A percentile compares a stretch with the other conserved stretches of the same genome.
Evolutionary conservation across 129 eudicot genomes (phyloP).

Genomic region (Flaveria ramosissima): DNA sequence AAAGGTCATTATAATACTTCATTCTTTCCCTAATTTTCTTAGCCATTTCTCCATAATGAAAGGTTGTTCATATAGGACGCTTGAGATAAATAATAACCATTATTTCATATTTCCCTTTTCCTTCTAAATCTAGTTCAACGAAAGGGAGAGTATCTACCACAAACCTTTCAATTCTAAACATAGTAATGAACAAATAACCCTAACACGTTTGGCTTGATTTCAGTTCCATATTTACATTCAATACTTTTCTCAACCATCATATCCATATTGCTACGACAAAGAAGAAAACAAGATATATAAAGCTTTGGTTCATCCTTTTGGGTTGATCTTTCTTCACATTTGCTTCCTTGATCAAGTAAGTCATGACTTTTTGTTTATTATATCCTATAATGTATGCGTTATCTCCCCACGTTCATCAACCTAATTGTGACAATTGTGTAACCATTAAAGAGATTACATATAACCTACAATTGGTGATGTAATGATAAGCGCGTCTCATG

Average conservation of each 20-base stretch:
- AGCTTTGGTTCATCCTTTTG: not conserved
- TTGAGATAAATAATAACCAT: slow-evolving; percentile 10
- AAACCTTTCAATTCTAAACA: slow-evolving; percentile 21
- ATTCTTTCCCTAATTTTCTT: not conserved
- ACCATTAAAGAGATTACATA: not conserved
- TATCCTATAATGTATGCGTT: not conserved
- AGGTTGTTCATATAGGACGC: not conserved
- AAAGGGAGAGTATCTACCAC: slow-evolving; percentile 14
- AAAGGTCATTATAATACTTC: not conserved
- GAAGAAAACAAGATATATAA: slow-evolving; percentile 16
- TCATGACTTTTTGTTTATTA: slow-evolving; percentile 10
- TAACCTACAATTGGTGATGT: too few relatives aligned
- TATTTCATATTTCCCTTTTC: not conserved
- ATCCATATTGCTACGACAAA: not conserved
- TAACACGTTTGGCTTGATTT: slow-evolving; percentile 3
- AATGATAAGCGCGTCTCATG: too few relatives aligned
- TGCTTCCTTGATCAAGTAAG: slow-evolving; percentile 18
- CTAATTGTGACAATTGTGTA: not conserved
- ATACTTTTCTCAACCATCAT: slow-evolving; percentile 9
- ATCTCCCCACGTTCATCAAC: not conserved
- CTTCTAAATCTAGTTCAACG: not conserved
- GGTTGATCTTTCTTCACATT: slow-evolving; percentile 7
- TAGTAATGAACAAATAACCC: slow-evolving; percentile 26
- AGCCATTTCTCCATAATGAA: not conserved
- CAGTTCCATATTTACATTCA: slow-evolving; percentile 2